These are phyloP conservation scores for Ophiostoma triangulosporum DNA, from an alignment of 2,329 filamentous ascomycete genomes.

Conservation along the genomic window DNA sequence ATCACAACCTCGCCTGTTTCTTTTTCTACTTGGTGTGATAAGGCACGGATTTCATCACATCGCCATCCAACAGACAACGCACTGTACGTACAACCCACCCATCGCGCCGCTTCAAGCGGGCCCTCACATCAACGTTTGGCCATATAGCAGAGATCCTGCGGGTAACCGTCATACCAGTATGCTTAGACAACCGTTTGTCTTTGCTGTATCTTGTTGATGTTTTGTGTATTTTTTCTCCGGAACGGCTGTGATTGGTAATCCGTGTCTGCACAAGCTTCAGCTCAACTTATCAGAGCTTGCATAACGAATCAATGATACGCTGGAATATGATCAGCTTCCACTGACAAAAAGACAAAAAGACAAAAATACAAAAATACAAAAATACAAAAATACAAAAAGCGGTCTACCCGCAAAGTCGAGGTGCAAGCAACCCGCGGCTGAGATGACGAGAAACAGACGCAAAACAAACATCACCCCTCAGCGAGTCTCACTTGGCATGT, in stretches of 20 bases:
- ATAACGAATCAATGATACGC: too few relatives aligned
- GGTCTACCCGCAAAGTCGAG: not conserved
- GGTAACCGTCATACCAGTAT: slow-evolving; percentile 7
- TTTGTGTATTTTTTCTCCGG: not conserved
- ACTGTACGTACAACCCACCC: not conserved
- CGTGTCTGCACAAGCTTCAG: too few relatives aligned
- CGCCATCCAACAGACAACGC: not conserved
- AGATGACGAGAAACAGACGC: not conserved
- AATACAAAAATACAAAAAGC: not conserved
- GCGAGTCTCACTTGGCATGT: not conserved
- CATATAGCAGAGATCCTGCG: slow-evolving; percentile 9
- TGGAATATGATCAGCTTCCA: too few relatives aligned
- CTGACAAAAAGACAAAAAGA: not conserved
- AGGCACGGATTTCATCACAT: not conserved
- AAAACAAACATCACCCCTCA: not conserved
- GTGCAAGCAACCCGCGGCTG: too few relatives aligned
- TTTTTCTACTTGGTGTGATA: not conserved
- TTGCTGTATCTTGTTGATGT: not conserved
- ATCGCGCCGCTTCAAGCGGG: not conserved
- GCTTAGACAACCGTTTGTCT: not conserved
- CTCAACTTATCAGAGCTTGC: too few relatives aligned
- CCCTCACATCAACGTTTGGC: slow-evolving; percentile 7
- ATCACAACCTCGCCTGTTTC: not conserved
- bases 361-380: not conserved
- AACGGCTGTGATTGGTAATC: too few relatives aligned